These are phyloP conservation scores for Euphorbia pulcherrima DNA, from an alignment of 345 rosid genomes.

Conservation along the genomic window DNA sequence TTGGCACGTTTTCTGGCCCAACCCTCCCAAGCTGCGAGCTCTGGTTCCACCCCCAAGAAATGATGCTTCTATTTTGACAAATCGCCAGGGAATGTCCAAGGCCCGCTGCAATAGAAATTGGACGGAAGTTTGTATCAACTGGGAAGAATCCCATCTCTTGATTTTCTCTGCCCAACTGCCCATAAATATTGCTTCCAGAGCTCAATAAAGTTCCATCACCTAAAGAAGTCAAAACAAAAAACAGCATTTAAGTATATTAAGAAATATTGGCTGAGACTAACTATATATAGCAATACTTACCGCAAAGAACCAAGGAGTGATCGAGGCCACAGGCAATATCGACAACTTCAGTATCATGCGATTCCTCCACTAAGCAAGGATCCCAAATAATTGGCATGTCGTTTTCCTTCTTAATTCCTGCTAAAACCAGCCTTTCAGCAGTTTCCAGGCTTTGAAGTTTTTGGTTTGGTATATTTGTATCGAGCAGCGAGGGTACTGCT, in stretches of 20 bases:
- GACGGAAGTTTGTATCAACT: constrained; percentile 36
- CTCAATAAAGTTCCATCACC: constrained; percentile 65
- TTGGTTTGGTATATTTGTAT: constrained; percentile 29
- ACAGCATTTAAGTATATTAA: neutral
- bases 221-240: constrained; percentile 25
- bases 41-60: constrained; percentile 92
- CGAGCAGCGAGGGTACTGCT: constrained; percentile 51
- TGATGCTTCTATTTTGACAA: constrained; percentile 32
- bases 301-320: constrained; percentile 73
- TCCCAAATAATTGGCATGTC: constrained; percentile 85
- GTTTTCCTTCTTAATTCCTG: constrained; percentile 73
- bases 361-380: constrained; percentile 65
- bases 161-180: constrained; percentile 72
- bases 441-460: constrained; percentile 31
- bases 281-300: constrained; percentile 38
- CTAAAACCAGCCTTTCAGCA: constrained; percentile 58
- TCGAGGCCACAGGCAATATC: constrained; percentile 83
- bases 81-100: constrained; percentile 89
- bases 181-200: constrained; percentile 76
- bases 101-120: constrained; percentile 60
- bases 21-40: constrained; percentile 75
- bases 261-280: neutral
- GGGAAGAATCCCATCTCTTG: constrained; percentile 59
- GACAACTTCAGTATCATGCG: constrained; percentile 38
- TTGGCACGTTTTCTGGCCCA: constrained; percentile 50